These are phyloP conservation scores for Trichoderma erinaceum DNA, from an alignment of 495 filamentous ascomycete genomes.

Conservation along the genomic window DNA sequence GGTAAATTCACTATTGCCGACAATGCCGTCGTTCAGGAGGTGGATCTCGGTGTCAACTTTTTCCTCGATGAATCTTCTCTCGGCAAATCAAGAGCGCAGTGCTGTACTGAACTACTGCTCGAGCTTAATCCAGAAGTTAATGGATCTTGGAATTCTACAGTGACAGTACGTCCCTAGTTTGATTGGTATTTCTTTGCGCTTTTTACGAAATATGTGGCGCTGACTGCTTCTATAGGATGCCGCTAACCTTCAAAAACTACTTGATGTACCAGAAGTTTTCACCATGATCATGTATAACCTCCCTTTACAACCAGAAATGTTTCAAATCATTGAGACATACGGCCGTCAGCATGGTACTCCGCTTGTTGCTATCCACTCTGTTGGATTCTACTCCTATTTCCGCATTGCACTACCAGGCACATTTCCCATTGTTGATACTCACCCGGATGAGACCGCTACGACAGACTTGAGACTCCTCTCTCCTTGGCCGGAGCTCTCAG, in stretches of 20 bases:
- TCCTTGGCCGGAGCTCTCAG: constrained; percentile 79
- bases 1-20: constrained; percentile 94
- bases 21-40: constrained; percentile 64
- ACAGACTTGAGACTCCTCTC: constrained; percentile 79
- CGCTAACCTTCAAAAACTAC: constrained; percentile 31
- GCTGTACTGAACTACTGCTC: constrained; percentile 64
- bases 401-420: constrained; percentile 64
- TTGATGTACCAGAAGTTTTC: constrained; percentile 48
- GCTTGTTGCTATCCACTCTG: constrained; percentile 73
- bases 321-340: constrained; percentile 53
- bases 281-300: constrained; percentile 71
- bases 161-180: background rate
- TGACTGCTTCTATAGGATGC: constrained; percentile 16
- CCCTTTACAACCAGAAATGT: constrained; percentile 54
- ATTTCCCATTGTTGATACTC: constrained; percentile 95
- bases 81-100: constrained; percentile 73
- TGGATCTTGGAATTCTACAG: constrained; percentile 50
- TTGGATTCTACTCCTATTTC: constrained; percentile 85
- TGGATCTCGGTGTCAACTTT: constrained; percentile 92
- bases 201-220: background rate
- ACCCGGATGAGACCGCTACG: constrained; percentile 80
- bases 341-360: constrained; percentile 59
- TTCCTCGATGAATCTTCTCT: constrained; percentile 77
- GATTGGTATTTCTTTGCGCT: background rate
- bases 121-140: constrained; percentile 96